Conservation (phyloP, 2,329 filamentous ascomycete genomes). For the Pseudogymnoascus sp. region DNA sequence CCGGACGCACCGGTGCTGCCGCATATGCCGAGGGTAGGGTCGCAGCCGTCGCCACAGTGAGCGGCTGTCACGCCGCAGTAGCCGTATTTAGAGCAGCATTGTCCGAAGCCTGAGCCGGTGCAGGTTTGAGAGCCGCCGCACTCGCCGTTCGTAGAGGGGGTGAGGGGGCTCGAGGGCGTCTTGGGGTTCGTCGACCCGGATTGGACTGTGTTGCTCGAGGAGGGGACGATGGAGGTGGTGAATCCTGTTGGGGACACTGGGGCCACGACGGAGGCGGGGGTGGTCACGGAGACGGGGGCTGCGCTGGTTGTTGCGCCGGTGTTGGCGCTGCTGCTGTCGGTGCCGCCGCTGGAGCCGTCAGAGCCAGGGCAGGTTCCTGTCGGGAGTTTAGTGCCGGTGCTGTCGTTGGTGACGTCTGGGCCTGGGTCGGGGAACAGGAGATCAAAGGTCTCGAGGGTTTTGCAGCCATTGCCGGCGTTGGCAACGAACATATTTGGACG, state of each 20-base stretch:
- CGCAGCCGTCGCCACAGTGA: not conserved
- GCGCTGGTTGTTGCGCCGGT: not conserved
- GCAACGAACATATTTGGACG: slow-evolving; percentile 52
- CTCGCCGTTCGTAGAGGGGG: not conserved
- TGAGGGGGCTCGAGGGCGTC: not conserved
- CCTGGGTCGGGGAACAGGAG: not conserved
- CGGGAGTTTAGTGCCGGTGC: not conserved
- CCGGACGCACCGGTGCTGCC: not conserved
- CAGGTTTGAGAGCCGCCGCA: not conserved
- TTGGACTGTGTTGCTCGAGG: not conserved
- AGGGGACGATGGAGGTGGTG: not conserved
- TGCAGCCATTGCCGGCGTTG: not conserved
- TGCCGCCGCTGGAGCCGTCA: not conserved
- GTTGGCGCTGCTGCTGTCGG: not conserved
- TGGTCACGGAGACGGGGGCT: not conserved
- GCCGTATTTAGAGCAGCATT: not conserved
- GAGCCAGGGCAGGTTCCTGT: not conserved
- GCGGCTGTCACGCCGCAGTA: not conserved
- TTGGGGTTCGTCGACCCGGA: not conserved
- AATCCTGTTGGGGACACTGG: not conserved
- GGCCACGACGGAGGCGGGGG: not conserved
- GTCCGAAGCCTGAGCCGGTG: not conserved
- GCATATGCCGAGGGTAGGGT: not conserved
- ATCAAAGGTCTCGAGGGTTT: not conserved
- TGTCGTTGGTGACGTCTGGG: not conserved